A percentile compares a stretch with the other conserved stretches of the same genome.
These are phyloP conservation scores for Candida sanyaensis DNA, from an alignment of 1,139 yeast genomes.

Conservation along the genomic window DNA sequence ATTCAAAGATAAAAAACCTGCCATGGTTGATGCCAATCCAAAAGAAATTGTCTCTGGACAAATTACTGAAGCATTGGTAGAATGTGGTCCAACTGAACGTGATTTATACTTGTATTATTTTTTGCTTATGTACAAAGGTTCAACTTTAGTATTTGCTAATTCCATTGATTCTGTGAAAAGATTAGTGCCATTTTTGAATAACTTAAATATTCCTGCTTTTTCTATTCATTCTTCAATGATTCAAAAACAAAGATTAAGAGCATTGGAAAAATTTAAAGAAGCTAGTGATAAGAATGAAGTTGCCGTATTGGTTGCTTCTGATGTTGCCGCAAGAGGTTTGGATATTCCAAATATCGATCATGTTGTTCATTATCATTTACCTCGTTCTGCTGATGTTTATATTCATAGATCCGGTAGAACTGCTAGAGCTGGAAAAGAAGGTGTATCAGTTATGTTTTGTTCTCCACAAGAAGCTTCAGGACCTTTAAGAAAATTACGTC, in stretches of 20 bases:
- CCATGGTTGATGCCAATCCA: constrained; percentile 84
- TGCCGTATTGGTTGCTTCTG: constrained; percentile 87
- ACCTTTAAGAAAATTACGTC: constrained; percentile 75
- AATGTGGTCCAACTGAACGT: constrained; percentile 88
- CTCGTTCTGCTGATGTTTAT: constrained; percentile 92
- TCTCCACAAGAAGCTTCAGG: constrained; percentile 94
- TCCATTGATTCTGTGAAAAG: constrained; percentile 93
- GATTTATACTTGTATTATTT: constrained; percentile 90
- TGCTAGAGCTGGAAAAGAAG: constrained; percentile 92
- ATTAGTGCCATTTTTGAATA: constrained; percentile 71
- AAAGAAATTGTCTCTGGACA: constrained; percentile 74
- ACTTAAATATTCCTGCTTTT: constrained; percentile 70
- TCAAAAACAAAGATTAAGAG: constrained; percentile 87
- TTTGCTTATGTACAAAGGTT: constrained; percentile 81
- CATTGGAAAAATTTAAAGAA: constrained; percentile 72
- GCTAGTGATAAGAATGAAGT: constrained; percentile 53
- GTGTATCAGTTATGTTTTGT: constrained; percentile 90
- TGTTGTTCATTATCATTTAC: constrained; percentile 94
- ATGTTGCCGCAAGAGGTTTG: constrained; percentile 97
- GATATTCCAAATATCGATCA: constrained; percentile 92
- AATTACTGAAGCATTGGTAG: constrained; percentile 84
- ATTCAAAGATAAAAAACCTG: constrained; percentile 60
- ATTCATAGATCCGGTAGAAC: constrained; percentile 98
- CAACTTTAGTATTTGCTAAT: constrained; percentile 89
- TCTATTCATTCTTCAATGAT: constrained; percentile 93